These are phyloP conservation scores for Venustampulla echinocandica DNA, from an alignment of 495 filamentous ascomycete species.

Conservation along the genomic window DNA sequence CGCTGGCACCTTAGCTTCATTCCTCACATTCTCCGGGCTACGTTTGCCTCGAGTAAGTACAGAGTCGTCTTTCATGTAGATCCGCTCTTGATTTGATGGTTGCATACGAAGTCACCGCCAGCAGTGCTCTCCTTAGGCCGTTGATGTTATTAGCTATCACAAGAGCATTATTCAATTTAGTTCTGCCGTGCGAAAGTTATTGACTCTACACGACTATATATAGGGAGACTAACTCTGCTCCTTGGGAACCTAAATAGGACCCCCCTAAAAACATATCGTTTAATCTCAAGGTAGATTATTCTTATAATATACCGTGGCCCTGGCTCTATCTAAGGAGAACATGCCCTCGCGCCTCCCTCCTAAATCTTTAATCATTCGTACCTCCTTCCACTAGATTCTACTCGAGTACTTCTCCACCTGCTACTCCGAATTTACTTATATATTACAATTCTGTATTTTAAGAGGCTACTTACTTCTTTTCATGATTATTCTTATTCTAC, in stretches of 20 bases:
- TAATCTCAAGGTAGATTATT: not conserved
- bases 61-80: no score
- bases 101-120: no score
- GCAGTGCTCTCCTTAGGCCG: no score
- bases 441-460: not conserved
- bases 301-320: not conserved
- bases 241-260: not conserved
- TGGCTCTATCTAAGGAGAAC: no score
- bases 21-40: no score
- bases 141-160: no score
- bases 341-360: not conserved
- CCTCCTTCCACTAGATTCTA: not conserved
- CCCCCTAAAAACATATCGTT: not conserved
- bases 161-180: no score
- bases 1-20: no score
- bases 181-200: constrained; percentile 6
- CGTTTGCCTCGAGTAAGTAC: no score
- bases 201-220: constrained; percentile 5
- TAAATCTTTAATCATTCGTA: not conserved
- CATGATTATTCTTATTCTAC: not conserved
- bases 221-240: constrained; percentile 1
- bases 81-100: no score
- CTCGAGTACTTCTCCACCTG: not conserved
- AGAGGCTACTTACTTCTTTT: not conserved
- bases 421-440: not conserved